Base-by-base conservation (phyloP, 2,329 filamentous ascomycete species). In the Arthrobotrys pseudoclavata region DNA sequence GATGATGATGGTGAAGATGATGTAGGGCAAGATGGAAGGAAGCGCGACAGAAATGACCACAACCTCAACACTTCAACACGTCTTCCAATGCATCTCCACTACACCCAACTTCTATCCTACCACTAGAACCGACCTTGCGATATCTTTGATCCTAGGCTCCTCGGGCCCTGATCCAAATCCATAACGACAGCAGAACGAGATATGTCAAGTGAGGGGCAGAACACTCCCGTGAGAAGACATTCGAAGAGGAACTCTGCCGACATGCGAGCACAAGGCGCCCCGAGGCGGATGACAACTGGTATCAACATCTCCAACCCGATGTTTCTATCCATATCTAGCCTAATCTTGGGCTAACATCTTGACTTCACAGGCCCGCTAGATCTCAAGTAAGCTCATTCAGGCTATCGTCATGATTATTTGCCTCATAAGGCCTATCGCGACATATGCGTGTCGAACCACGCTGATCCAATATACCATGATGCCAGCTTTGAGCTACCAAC, bases 261-360 rank as follows among this genome's bases (percentile, higher is more conserved):
- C 34, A 55, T 77, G 67, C 74, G 74, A 55, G 74, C 74, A 26
- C 61, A 62, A 31, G 74, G 67, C 67, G 67, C 74, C 22, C 74
- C 74, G 29, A 70, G 74, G 67, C 74, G 74, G 45, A 77, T 77
- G 74, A 77, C 74, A 61, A 45, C 74, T 24, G 74, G 74, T 77
- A 70, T 29, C 18, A 40, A 20, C 45, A 34, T 48, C 42, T 37
- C 29, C 15, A 20, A 7, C 24, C 34, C 31, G 31, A 57, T 37
- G 26, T 26, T 0, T 37, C 10, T 24, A 20, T n/a, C 2, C 7
- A 47, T 9, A 20, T 42, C 47, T n/a, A 34, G 13, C 12, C 18
- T 47, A n/a, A 4, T 9, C 24, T 18, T 7, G 2, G 37, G 37
- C 55, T 60, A 42, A 60, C 22, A 26, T 26, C 45, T 34, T n/a